Percentiles rank a stretch among this genome's conserved stretches.
These are phyloP conservation scores for Castanea sativa DNA, from an alignment of 306 rosid genomes.

Conservation along the genomic window DNA sequence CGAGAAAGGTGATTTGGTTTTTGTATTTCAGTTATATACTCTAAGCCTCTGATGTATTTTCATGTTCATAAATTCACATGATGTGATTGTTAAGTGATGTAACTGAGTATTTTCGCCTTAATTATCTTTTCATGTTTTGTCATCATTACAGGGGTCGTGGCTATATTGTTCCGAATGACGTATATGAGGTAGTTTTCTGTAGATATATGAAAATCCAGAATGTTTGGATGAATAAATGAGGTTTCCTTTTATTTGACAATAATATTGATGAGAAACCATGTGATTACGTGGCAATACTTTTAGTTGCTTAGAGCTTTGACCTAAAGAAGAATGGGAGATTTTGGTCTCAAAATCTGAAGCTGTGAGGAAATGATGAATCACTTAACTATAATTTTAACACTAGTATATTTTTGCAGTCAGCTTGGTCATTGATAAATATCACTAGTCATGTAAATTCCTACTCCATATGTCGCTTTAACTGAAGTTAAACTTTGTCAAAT, in stretches of 20 bases:
- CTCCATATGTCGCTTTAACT: no score
- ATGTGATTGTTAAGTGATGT: neutral
- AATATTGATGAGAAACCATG: constrained; percentile 3
- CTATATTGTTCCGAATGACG: constrained; percentile 68
- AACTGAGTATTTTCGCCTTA: neutral
- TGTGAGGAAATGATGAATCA: no score
- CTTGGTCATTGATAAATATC: no score
- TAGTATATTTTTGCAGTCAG: no score
- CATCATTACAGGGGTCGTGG: constrained; percentile 68
- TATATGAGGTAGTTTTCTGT: constrained; percentile 52
- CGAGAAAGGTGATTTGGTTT: constrained; percentile 55
- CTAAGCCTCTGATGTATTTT: neutral
- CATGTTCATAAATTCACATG: neutral
- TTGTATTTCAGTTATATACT: constrained; percentile 1
- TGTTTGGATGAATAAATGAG: neutral
- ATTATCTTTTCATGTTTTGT: neutral
- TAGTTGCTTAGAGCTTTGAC: no score
- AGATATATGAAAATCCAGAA: neutral
- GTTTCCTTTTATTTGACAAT: neutral
- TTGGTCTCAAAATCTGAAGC: no score
- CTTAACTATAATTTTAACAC: no score
- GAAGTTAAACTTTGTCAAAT: no score
- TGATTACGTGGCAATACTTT: neutral
- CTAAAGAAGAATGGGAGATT: no score
- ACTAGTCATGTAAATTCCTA: no score